Evolutionary conservation across 768 basidiomycete genomes (phyloP), one percentile per base, ranked within the genome.

Genomic region (Xerocomellus amylosporus): DNA sequence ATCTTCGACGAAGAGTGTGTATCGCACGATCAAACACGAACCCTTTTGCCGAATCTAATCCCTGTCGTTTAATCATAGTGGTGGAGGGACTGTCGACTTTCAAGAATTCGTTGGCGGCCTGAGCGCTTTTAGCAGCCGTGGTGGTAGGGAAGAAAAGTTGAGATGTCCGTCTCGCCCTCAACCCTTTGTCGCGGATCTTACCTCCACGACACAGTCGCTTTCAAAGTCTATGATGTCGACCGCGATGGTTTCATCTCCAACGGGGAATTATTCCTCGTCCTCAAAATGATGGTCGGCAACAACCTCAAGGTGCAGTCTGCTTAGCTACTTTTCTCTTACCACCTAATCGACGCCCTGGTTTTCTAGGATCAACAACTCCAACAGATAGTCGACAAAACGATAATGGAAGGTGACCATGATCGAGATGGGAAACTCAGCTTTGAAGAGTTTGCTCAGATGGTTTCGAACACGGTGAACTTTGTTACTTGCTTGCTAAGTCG

Each of bases 211-310:
- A 38, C 24, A 99, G 97, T 99, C 67, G 97, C 97, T 24, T 99
- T 99, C 85, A 98, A 98, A 71, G 97, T 99, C 47, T 99, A 99
- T 64, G 97, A 99, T 68, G 92, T 99, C 69, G 97, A 99, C 71
- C 82, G 97, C 48, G 97, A 99, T 67, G 94, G 93, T 8, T 99
- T 74, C 74, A 99, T 99, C 71, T 97, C 94, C 13, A 99, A 99
- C 66, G 97, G 97, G 52, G 97, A 99, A 73, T 83, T 99, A 30
- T 99, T 98, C 77, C 77, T 99, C 44, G 97, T 99, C 37, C 77
- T 99, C 60, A 99, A 99, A 81, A 98, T 98, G 93, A 99, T 99
- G 97, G 97, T 98, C 46, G 97, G 97, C 33, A 98, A 90, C 72
- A 99, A 99, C 73, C 77, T 99, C 64, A 99, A 99, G 80, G 93